Evolutionary conservation across 2,329 filamentous ascomycete genomes (phyloP).

Genomic region (Leptographium galeiforme): DNA sequence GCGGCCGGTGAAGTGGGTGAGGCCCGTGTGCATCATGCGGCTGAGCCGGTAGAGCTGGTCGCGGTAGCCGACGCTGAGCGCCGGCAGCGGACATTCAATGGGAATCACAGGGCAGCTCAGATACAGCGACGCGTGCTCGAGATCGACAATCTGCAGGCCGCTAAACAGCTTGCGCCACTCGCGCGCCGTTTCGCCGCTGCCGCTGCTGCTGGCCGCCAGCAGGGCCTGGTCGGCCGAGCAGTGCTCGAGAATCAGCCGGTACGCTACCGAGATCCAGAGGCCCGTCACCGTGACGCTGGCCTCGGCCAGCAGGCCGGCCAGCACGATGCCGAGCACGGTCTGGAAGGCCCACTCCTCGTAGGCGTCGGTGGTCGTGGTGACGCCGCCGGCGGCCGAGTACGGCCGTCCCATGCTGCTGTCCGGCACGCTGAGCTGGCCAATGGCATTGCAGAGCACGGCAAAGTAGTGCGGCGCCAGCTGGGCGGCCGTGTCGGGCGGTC

Average conservation of each 20-base stretch:
- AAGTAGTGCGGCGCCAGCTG: constrained; percentile 10
- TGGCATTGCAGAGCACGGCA: constrained; percentile 8
- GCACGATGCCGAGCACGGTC: constrained; percentile 10
- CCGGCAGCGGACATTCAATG: constrained; percentile 7
- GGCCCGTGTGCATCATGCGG: constrained; percentile 10
- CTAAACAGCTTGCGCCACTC: constrained; percentile 11
- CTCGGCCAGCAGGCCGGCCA: constrained; percentile 9
- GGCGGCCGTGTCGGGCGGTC: constrained; percentile 2
- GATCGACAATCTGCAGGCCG: constrained; percentile 10
- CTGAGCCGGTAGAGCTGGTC: constrained; percentile 10
- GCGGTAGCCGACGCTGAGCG: constrained; percentile 2
- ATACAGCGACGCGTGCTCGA: constrained; percentile 11
- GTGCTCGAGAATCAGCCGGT: constrained; percentile 11
- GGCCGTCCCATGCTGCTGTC: constrained; percentile 7
- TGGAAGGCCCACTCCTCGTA: constrained; percentile 12
- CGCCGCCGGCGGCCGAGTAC: not conserved
- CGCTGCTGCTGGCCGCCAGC: not conserved
- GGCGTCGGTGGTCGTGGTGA: not conserved
- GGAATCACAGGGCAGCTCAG: constrained; percentile 8
- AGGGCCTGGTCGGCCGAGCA: constrained; percentile 3
- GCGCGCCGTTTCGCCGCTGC: not conserved
- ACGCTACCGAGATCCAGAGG: constrained; percentile 10
- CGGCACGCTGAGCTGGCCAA: constrained; percentile 9
- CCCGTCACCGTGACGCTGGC: constrained; percentile 6
- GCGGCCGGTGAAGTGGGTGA: constrained; percentile 10